Evolutionary conservation across 495 filamentous ascomycete species (phyloP).

Genomic region (Neurospora sublineolata): DNA sequence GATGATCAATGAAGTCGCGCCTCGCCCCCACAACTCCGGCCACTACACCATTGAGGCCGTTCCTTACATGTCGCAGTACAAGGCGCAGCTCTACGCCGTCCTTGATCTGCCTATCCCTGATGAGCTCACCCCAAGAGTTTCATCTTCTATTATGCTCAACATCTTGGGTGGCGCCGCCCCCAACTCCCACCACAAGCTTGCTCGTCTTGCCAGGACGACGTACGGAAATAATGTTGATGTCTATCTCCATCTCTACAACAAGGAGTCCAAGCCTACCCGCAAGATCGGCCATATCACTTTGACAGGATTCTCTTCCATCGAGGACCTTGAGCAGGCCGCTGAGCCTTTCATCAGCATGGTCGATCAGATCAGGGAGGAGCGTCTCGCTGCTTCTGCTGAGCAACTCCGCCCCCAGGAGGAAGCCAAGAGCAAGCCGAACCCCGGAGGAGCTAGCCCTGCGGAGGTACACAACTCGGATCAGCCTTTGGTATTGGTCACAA

Average conservation of each 20-base stretch:
- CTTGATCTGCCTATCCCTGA: constrained; percentile 62
- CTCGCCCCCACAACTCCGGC: constrained; percentile 89
- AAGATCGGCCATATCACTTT: constrained; percentile 95
- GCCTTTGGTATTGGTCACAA: constrained; percentile 69
- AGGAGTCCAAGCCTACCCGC: constrained; percentile 71
- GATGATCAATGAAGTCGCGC: constrained; percentile 89
- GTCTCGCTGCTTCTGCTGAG: constrained; percentile 21
- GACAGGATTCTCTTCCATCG: constrained; percentile 50
- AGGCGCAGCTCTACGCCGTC: constrained; percentile 79
- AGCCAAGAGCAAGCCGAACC: constrained; percentile 2
- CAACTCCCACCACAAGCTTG: constrained; percentile 58
- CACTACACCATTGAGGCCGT: constrained; percentile 97
- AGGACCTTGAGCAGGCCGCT: constrained; percentile 60
- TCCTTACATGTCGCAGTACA: constrained; percentile 72
- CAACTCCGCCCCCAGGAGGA: constrained; percentile 16
- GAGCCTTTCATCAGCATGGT: constrained; percentile 51
- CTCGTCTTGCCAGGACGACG: constrained; percentile 49
- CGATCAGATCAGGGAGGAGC: constrained; percentile 53
- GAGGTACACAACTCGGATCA: constrained; percentile 8
- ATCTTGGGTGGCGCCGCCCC: constrained; percentile 69
- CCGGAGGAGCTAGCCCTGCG: neutral
- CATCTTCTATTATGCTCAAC: constrained; percentile 84
- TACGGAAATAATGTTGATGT: constrained; percentile 37
- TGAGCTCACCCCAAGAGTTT: constrained; percentile 46
- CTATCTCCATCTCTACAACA: constrained; percentile 80